Conservation (phyloP, 192 early-diverging fungal genomes). For the Coemansia sp. region DNA sequence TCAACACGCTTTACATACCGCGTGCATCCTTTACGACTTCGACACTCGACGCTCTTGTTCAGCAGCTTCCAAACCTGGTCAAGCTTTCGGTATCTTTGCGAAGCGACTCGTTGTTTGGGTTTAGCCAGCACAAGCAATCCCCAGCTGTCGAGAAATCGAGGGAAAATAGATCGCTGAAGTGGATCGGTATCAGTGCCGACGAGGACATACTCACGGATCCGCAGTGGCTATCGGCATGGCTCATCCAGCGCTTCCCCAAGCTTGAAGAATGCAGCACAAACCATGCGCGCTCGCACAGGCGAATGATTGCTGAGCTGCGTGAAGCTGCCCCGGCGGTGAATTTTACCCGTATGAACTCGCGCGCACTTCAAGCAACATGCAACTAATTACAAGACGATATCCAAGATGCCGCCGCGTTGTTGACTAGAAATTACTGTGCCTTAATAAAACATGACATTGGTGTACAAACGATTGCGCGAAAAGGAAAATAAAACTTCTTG, state of each 20-base stretch:
- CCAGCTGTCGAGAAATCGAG: slow-evolving; percentile 1
- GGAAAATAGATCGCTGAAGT: slow-evolving; percentile 20
- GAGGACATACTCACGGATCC: slow-evolving; percentile 48
- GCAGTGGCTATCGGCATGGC: slow-evolving; percentile 38
- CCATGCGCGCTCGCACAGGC: slow-evolving; percentile 40
- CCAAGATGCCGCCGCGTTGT: no score
- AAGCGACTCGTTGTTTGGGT: slow-evolving; percentile 19
- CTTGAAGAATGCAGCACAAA: slow-evolving; percentile 47
- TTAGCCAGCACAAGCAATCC: not conserved
- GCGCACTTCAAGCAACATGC: slow-evolving; percentile 27
- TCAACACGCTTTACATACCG: slow-evolving; percentile 41
- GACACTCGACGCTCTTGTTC: slow-evolving; percentile 36
- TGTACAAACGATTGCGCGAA: no score
- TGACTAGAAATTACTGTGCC: no score
- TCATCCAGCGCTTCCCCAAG: slow-evolving; percentile 34
- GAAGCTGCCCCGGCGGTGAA: slow-evolving; percentile 23
- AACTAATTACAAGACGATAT: not conserved
- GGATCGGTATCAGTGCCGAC: slow-evolving; percentile 38
- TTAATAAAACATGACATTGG: no score
- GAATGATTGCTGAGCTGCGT: slow-evolving; percentile 29
- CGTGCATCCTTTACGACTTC: slow-evolving; percentile 33
- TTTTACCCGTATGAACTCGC: slow-evolving; percentile 41
- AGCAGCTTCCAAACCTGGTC: slow-evolving; percentile 33
- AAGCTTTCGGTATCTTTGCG: slow-evolving; percentile 41
- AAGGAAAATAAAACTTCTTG: no score